Conservation (phyloP, 805 yeast genomes). For the Pichia scutulata region DNA sequence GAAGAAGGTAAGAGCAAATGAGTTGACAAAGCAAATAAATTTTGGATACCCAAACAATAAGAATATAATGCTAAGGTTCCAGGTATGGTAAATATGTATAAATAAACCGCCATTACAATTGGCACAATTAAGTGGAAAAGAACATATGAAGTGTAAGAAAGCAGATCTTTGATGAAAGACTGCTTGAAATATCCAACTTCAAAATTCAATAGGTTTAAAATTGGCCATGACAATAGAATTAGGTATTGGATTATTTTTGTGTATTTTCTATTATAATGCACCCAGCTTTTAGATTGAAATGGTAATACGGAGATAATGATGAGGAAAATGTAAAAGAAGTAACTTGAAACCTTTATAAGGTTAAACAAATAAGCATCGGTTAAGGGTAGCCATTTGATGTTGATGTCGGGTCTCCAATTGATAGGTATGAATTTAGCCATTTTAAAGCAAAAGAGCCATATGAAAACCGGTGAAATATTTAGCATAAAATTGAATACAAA, state of each 20-base stretch:
- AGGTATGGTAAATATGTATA: conserved; percentile 62
- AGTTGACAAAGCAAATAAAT: conserved; percentile 50
- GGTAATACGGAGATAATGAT: not conserved
- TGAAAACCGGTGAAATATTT: conserved; percentile 44
- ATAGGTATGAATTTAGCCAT: conserved; percentile 53
- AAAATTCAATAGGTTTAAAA: conserved; percentile 39
- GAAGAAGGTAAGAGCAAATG: conserved; percentile 62
- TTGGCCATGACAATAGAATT: conserved; percentile 38
- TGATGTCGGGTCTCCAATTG: conserved; percentile 44
- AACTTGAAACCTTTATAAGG: not conserved
- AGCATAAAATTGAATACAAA: conserved; percentile 37
- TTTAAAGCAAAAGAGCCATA: conserved; percentile 52
- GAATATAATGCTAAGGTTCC: conserved; percentile 50
- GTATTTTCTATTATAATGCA: too few relatives aligned
- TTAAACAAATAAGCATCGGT: conserved; percentile 36
- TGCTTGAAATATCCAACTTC: conserved; percentile 28
- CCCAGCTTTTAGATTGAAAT: too few relatives aligned
- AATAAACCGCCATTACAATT: conserved; percentile 51
- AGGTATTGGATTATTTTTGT: conserved; percentile 19
- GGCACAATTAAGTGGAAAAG: conserved; percentile 55
- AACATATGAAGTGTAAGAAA: conserved; percentile 59
- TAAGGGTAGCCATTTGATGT: conserved; percentile 38
- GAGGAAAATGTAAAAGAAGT: not conserved
- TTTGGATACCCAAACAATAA: conserved; percentile 51
- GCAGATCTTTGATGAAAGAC: conserved; percentile 39